Evolutionary conservation across 306 rosid genomes (phyloP), one percentile per base, ranked within the genome.

Genomic region (Begonia fuchsioides): DNA sequence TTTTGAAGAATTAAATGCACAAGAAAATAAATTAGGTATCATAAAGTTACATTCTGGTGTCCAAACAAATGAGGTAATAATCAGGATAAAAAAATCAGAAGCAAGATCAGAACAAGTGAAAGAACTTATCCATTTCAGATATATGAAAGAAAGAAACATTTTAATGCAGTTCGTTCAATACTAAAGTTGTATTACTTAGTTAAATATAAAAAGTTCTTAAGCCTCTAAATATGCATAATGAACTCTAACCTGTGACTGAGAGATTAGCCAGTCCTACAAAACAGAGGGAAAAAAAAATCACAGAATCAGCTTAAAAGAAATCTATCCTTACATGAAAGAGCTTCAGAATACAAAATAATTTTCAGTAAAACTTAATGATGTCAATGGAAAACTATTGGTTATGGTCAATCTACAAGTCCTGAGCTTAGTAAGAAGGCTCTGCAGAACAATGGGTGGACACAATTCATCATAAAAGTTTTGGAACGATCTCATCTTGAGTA

Each of bases 241-340:
- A 53, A 53, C 38, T 52, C 77, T 66, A 65, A 90, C 97, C 97
- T 81, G 95, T 62, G 60, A 81, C 64, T 9, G 97, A 74, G 68
- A 90, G 97, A 73, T 90, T 90, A 49, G 82, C 94, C 72, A 90
- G 57, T 32, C 97, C 97, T 84, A 87, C 41, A 50, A 44, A 54
- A 47, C 35, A 56, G 18, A 52, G 47, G 47, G 39, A 51, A 26
- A 26, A 20, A 20, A 26, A 26, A 3, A 26, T 26, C 35, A 26
- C 35, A 26, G 35, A 2, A 26, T 26, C 35, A 57, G 18, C 47
- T n/a, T 18, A 53, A 43, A 67, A 51, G 50, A 9, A 54, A 43
- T 38, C 15, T 54, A 9, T 2, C 35, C 7, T 4, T 32, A 39
- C n/a, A n/a, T 9, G 1, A 38, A 9, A 15, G 40, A 2, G 8